Evolutionary conservation across 2,329 filamentous ascomycete species (phyloP), one percentile per base, ranked within the genome.

Genomic region (Xylaria digitata): DNA sequence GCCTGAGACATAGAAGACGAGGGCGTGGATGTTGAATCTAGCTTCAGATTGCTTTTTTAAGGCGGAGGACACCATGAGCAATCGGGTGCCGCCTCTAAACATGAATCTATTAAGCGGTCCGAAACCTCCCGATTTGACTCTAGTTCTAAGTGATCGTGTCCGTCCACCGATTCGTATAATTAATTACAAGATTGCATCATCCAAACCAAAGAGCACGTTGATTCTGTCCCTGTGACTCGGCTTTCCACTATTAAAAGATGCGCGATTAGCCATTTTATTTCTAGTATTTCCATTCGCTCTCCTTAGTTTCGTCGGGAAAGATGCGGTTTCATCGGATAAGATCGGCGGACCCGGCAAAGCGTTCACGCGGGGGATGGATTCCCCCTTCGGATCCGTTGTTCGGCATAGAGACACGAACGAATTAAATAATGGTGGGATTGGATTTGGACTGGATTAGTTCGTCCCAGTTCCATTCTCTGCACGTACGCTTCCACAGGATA

Each of bases 301-400:
- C 32, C 30, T 30, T 43, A 30, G 34, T 34, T n/a, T 30, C 5
- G 17, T 54, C 61, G 61, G 55, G 40, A 64, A 64, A 46, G 61
- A 64, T 17, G 19, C 17, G 53, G 61, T 46, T 26, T 40, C 21
- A 19, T 68, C 61, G 65, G 65, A 43, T 63, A 66, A 68, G 48
- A 58, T 43, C 63, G 45, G 66, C 68, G 69, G 68, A 62, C 37
- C 63, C 67, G 67, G 66, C 21, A 66, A 68, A 66, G 59, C 23
- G 32, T 63, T 56, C 60, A 68, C 46, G 68, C 66, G 69, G 64
- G 70, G 70, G 65, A 69, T 54, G 61, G 61, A 60, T 70, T 69
- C 67, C 55, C 65, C 58, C 40, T 43, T 61, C 64, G 71, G 72
- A 55, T 74, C 74, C 73, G 71, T 71, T 73, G 11, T 58, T 74